Evolutionary conservation across 148 eudicot species (phyloP).

Genomic region (Vaccinium myrtillus): DNA sequence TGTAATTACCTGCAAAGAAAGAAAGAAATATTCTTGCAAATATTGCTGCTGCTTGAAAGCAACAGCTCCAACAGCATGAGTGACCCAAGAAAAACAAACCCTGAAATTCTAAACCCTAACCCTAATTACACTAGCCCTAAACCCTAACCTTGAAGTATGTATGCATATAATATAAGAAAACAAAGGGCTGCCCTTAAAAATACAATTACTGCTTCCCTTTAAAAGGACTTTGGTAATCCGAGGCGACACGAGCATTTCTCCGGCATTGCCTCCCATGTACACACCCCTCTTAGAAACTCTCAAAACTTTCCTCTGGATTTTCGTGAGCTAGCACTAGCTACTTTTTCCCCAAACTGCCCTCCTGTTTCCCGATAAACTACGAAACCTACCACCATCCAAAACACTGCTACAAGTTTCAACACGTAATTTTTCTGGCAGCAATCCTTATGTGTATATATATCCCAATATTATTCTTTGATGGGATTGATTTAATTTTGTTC

Average conservation of each 20-base stretch:
- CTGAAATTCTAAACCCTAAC: not conserved
- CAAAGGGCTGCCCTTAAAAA: not conserved
- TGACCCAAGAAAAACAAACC: too few relatives aligned
- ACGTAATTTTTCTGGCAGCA: not conserved
- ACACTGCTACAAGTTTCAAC: not conserved
- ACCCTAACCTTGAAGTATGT: not conserved
- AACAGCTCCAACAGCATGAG: too few relatives aligned
- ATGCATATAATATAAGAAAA: constrained; percentile 2
- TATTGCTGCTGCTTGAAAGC: too few relatives aligned
- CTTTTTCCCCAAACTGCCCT: constrained; percentile 4
- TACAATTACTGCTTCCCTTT: not conserved
- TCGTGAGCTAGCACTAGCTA: constrained; percentile 3
- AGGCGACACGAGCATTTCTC: constrained; percentile 27
- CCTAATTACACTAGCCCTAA: constrained; percentile 6
- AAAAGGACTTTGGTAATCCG: not conserved
- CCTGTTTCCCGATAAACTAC: not conserved
- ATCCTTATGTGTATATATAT: not conserved
- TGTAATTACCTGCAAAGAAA: too few relatives aligned
- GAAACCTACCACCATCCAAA: not conserved
- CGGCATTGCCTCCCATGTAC: constrained; percentile 21
- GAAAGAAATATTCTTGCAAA: too few relatives aligned
- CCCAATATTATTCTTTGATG: too few relatives aligned
- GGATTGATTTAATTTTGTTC: too few relatives aligned
- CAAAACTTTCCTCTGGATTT: constrained; percentile 12
- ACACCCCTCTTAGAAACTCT: constrained; percentile 11